Base-by-base conservation (phyloP, 2,329 filamentous ascomycete species). In the Polychaeton citri region DNA sequence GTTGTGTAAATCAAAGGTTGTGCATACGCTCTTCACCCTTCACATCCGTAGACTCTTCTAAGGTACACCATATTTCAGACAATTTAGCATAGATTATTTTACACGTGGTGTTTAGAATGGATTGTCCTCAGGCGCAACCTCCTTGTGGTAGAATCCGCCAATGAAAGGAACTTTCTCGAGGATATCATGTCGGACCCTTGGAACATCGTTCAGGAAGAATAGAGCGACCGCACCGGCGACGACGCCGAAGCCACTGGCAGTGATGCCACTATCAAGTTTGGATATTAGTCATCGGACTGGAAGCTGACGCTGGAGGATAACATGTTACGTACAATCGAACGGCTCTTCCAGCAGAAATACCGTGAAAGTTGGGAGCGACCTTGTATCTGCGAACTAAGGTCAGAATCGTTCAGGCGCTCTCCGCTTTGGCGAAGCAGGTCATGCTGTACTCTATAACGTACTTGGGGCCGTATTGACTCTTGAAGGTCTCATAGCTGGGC, bases 191-290 rank as follows among this genome's bases (percentile, higher is more conserved):
- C 72, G 64, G 32, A 79, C 71, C 51, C 66, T 68, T 40, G 74
- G 74, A 18, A 79, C 65, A 48, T 76, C 74, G 48, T 71, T 69
- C 60, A 78, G 72, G 66, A 79, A 74, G 63, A 73, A 77, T 47
- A 79, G 54, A 24, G 69, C 71, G 57, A 73, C 72, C 53, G 72
- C 61, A 43, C 70, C 74, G 30, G 69, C 65, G 32, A 66, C 63
- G 43, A 65, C 69, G 45, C 71, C 74, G 58, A 77, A 76, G 32
- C 63, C 63, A 36, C 59, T 66, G 31, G 64, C 68, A 34, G 74
- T 64, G 36, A 51, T 45, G 38, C 58, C 66, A 30, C 49, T 51
- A 40, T 32, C 12, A 16, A 26, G 13, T n/a, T n/a, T n/a, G n/a
- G n/a, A n/a, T n/a, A n/a, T n/a, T n/a, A n/a, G n/a, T n/a, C n/a